Percentiles rank a stretch among this genome's conserved stretches.
Conservation (phyloP, 2,329 filamentous ascomycete genomes). For the Pseudophaeomoniella oleicola region DNA sequence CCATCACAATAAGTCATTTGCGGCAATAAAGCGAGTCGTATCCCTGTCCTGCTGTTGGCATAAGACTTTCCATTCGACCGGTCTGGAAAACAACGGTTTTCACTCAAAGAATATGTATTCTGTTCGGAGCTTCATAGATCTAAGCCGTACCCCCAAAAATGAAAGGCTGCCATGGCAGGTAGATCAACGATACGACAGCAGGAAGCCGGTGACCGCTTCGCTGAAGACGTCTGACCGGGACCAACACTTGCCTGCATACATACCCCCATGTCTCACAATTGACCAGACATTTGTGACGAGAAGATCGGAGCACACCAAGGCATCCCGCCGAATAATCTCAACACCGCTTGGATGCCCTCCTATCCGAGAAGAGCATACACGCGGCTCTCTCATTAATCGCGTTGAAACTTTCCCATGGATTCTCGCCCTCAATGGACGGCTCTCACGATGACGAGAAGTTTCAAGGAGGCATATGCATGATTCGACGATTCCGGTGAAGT, state of each 20-base stretch:
- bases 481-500: constrained; percentile 14
- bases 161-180: no score
- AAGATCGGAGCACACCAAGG: constrained; percentile 5
- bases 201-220: background rate
- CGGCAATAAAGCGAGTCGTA: no score
- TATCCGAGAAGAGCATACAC: constrained; percentile 12
- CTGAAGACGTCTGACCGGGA: constrained; percentile 1
- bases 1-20: no score
- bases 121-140: no score
- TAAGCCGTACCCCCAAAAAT: no score
- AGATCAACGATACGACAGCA: no score
- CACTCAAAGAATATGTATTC: no score
- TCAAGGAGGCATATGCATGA: constrained; percentile 13
- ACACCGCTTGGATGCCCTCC: constrained; percentile 13
- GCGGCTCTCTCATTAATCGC: constrained; percentile 12
- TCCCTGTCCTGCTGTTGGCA: no score
- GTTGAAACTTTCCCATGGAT: constrained; percentile 14
- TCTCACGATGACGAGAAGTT: constrained; percentile 5
- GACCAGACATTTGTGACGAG: constrained; percentile 11
- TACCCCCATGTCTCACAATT: constrained; percentile 16
- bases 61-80: no score
- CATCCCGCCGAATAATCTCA: constrained; percentile 2
- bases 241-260: constrained; percentile 13
- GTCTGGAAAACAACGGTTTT: no score
- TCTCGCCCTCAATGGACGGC: no score